phyloP scores from a whole-genome alignment of 202 grass and related monocot species.

The Eragrostis tef region DNA sequence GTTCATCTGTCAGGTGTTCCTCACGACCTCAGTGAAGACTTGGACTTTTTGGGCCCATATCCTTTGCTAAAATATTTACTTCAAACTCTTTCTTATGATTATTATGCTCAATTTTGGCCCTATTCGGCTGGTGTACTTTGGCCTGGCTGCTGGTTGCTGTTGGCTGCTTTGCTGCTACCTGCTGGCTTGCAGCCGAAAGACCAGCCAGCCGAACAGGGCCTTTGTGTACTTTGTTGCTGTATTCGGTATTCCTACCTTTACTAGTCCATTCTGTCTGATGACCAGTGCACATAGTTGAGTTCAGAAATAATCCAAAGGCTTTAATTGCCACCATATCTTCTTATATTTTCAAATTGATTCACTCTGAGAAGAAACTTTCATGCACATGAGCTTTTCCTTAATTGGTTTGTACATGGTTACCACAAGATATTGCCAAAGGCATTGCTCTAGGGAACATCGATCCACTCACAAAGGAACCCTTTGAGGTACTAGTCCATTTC shows the following conservation, averaged over 20 bases:
- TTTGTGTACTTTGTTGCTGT: conserved; percentile 5
- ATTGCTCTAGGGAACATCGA: conserved; percentile 90
- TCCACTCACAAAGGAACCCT: conserved; percentile 80
- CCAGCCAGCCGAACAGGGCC: too few relatives aligned
- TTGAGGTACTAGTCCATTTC: conserved; percentile 57
- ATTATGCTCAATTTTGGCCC: not conserved
- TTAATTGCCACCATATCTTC: conserved; percentile 35
- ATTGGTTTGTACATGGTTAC: conserved; percentile 74
- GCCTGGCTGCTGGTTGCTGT: too few relatives aligned
- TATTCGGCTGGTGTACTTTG: too few relatives aligned
- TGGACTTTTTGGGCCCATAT: conserved; percentile 99
- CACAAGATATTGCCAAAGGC: conserved; percentile 77
- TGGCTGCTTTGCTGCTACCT: too few relatives aligned
- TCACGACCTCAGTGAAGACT: conserved; percentile 61
- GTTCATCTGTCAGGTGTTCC: conserved; percentile 68
- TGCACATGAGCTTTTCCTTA: conserved; percentile 62
- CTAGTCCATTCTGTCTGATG: conserved; percentile 11
- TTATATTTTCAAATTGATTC: conserved; percentile 14
- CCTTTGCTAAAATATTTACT: conserved; percentile 58
- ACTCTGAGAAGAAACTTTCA: conserved; percentile 15
- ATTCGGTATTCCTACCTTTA: conserved; percentile 21
- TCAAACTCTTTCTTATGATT: conserved; percentile 35
- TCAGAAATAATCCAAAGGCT: conserved; percentile 9
- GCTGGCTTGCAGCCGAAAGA: too few relatives aligned
- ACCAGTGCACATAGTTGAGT: conserved; percentile 11